phyloP scores from a whole-genome alignment of 2,329 filamentous ascomycete genomes.

The Phoma sp. region DNA sequence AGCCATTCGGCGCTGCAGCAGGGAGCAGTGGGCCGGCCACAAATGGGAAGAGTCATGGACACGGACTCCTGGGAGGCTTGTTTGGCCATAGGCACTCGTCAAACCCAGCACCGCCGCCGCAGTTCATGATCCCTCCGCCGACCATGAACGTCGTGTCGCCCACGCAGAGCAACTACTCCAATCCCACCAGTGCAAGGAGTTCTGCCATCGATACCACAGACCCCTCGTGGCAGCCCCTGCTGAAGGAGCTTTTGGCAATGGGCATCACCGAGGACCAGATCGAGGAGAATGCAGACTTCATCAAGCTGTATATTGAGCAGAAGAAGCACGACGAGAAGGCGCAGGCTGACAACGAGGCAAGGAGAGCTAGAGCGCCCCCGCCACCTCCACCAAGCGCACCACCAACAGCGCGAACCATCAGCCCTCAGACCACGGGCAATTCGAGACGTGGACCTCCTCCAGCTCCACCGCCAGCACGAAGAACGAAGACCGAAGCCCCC shows the following conservation, averaged over 20 bases:
- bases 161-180: conserved; percentile 42
- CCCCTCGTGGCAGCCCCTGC: conserved; percentile 65
- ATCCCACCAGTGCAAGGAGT: conserved; percentile 43
- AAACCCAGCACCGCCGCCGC: conserved; percentile 48
- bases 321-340: conserved; percentile 60
- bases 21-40: conserved; percentile 29
- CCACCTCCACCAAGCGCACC: conserved; percentile 62
- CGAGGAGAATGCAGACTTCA: conserved; percentile 70
- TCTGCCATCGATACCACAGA: conserved; percentile 66
- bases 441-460: conserved; percentile 68
- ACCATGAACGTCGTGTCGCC: conserved; percentile 48
- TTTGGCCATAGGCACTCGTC: conserved; percentile 58
- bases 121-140: conserved; percentile 60
- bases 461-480: conserved; percentile 61
- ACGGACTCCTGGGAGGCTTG: conserved; percentile 60
- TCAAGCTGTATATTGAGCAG: conserved; percentile 70
- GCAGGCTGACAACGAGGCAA: conserved; percentile 55
- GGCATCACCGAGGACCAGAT: conserved; percentile 73
- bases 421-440: conserved; percentile 67
- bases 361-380: conserved; percentile 64
- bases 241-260: conserved; percentile 67
- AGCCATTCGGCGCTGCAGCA: conserved; percentile 66
- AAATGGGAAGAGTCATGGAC: conserved; percentile 45
- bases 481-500: conserved; percentile 51
- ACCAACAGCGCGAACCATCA: conserved; percentile 53